Evolutionary conservation across 192 early-diverging fungal genomes (phyloP), one percentile per base, ranked within the genome.

Genomic region (Spinellus fusiger): DNA sequence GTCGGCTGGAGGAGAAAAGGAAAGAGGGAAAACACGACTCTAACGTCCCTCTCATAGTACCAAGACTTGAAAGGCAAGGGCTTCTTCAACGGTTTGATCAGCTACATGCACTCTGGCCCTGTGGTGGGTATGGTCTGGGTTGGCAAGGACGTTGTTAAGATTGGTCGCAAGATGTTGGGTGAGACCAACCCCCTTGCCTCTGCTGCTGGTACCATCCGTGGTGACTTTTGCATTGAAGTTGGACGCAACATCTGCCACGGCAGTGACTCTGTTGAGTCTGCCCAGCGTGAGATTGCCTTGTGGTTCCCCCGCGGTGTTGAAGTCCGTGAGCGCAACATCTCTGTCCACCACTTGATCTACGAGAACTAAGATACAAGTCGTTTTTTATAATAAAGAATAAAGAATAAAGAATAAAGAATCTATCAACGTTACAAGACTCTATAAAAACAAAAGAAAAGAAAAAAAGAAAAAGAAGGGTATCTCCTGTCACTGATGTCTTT

Each of bases 51-150:
- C 46, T 29, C 46, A 32, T 62, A 77, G 75, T 95, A 96, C 79
- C 66, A 49, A 47, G 94, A 96, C 74, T 80, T 94, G 40, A 82
- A 80, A 62, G 64, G 65, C 67, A 95, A 93, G 85, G 70, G 84
- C 61, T 95, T 96, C 85, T 96, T 96, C 87, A 86, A 89, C 72
- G 80, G 82, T 63, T 80, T 95, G 34, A 81, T 88, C 54, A 68
- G 75, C 32, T 87, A 84, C 69, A 95, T 95, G 92, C 76, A 82
- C 67, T 92, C 92, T 37, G 94, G 94, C 54, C 94, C 94, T 66
- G 94, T 96, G 62, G 92, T 93, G 59, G 93, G 84, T 73, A 94
- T 96, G 89, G 94, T 96, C 63, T 93, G 89, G 86, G 73, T 78
- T 68, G 94, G 94, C 60, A 92, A 93, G 86, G 83, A 84, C 27